Evolutionary conservation across 805 yeast genomes (phyloP).

Genomic region (Alloascoidea africana): DNA sequence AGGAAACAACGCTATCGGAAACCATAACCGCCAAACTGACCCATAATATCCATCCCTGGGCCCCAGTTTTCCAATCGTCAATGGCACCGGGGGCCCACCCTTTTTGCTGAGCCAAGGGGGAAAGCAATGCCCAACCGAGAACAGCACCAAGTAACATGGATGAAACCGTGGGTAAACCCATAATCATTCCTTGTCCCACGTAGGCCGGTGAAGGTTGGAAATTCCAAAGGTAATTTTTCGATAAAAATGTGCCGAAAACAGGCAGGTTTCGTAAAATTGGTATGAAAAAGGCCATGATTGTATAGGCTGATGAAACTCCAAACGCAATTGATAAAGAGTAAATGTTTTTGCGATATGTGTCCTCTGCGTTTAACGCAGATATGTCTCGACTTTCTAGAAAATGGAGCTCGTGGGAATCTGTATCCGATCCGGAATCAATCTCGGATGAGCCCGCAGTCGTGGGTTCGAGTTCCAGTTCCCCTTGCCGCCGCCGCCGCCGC

Average conservation of each 20-base stretch:
- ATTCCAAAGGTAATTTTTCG: slow-evolving; percentile 61
- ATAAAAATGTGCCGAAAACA: slow-evolving; percentile 51
- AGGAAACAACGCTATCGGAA: slow-evolving; percentile 75
- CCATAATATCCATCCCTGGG: slow-evolving; percentile 98
- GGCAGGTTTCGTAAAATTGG: slow-evolving; percentile 63
- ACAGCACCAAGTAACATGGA: slow-evolving; percentile 85
- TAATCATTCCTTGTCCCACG: slow-evolving; percentile 92
- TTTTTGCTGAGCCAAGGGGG: slow-evolving; percentile 52
- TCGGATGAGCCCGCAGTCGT: too few species aligned
- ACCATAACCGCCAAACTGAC: slow-evolving; percentile 86
- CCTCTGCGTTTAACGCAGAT: slow-evolving; percentile 1
- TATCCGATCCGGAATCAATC: background rate
- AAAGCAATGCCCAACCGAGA: slow-evolving; percentile 86
- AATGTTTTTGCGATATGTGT: slow-evolving; percentile 32
- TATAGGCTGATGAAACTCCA: slow-evolving; percentile 51
- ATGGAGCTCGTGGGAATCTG: slow-evolving; percentile 7
- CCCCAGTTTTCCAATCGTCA: slow-evolving; percentile 87
- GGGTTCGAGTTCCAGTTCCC: slow-evolving; percentile 4
- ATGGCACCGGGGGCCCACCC: slow-evolving; percentile 88
- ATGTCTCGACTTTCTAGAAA: background rate
- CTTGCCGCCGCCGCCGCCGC: slow-evolving; percentile 2
- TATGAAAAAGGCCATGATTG: slow-evolving; percentile 53
- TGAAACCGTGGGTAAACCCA: slow-evolving; percentile 87
- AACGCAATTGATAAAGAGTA: slow-evolving; percentile 48
- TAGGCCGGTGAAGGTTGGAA: slow-evolving; percentile 96